These are phyloP conservation scores for Calamus simplicifolius DNA, from an alignment of 176 grass and related monocot species.

Conservation along the genomic window DNA sequence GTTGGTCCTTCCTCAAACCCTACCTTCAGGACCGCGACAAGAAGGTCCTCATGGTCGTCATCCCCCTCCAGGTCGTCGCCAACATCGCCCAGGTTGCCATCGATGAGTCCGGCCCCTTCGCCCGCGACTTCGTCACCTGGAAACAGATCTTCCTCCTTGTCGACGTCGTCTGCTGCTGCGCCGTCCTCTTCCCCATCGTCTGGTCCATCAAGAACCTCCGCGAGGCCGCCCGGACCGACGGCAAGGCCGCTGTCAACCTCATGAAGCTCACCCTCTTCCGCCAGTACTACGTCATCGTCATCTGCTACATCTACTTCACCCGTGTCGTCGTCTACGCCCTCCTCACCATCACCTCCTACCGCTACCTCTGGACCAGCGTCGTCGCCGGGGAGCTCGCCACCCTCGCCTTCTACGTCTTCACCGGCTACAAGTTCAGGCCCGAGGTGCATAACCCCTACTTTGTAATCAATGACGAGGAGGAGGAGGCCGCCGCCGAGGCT, in stretches of 20 bases:
- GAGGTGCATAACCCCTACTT: conserved; percentile 92
- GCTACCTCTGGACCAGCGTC: conserved; percentile 75
- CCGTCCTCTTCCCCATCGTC: conserved; percentile 82
- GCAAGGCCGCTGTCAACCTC: conserved; percentile 86
- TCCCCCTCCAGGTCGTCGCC: conserved; percentile 87
- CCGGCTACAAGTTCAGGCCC: conserved; percentile 76
- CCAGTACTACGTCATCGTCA: conserved; percentile 90
- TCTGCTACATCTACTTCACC: conserved; percentile 99
- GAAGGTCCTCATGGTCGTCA: conserved; percentile 92
- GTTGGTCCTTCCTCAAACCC: conserved; percentile 96
- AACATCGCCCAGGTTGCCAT: conserved; percentile 93
- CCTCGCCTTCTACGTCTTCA: conserved; percentile 82
- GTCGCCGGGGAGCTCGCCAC: conserved; percentile 79
- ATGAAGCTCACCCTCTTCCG: conserved; percentile 97
- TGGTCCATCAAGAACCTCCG: conserved; percentile 98
- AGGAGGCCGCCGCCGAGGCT: conserved; percentile 77
- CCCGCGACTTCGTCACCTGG: conserved; percentile 80
- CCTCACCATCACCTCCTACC: conserved; percentile 83
- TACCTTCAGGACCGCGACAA: conserved; percentile 86
- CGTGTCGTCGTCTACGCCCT: conserved; percentile 80
- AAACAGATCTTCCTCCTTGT: conserved; percentile 88
- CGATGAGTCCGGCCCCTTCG: conserved; percentile 82
- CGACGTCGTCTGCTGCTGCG: conserved; percentile 90
- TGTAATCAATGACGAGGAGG: conserved; percentile 65
- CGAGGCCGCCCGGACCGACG: conserved; percentile 79